A percentile compares a stretch with the other conserved stretches of the same genome.
These are phyloP conservation scores for Umbilicus rupestris DNA, from an alignment of 164 flowering plant genomes.

Conservation along the genomic window DNA sequence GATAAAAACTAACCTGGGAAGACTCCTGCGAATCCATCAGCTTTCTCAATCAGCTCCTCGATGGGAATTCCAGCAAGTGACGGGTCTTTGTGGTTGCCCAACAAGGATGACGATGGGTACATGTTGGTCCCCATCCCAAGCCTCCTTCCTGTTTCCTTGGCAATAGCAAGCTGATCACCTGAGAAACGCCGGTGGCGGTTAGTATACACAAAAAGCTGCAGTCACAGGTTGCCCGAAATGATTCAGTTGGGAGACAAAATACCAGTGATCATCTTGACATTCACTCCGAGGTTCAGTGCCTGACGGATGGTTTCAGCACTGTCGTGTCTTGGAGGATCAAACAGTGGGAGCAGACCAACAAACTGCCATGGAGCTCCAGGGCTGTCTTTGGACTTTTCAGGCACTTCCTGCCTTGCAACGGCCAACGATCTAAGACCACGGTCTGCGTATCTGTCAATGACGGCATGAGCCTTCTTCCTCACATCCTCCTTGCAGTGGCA, in stretches of 20 bases:
- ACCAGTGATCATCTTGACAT: conserved; percentile 12
- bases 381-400: conserved; percentile 7
- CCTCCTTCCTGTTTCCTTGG: conserved; percentile 1
- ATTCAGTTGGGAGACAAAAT: neutral
- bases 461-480: no score
- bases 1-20: conserved; percentile 1
- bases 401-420: conserved; percentile 7
- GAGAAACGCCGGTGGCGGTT: neutral
- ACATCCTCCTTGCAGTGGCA: no score
- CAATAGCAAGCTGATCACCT: conserved; percentile 8
- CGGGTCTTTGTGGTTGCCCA: conserved; percentile 3
- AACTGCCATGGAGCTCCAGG: conserved; percentile 9
- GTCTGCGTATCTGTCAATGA: neutral
- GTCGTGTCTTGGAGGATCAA: conserved; percentile 11
- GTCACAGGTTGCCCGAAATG: neutral
- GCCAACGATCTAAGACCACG: conserved; percentile 4
- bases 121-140: conserved; percentile 5
- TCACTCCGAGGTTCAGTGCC: conserved; percentile 10
- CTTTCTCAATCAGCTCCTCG: conserved; percentile 1
- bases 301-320: conserved; percentile 8
- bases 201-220: neutral
- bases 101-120: conserved; percentile 5
- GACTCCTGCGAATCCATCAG: conserved; percentile 1
- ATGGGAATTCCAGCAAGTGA: neutral
- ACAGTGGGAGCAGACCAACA: conserved; percentile 9